These are phyloP conservation scores for Papiliotrema terrestris DNA, from an alignment of 1,284 basidiomycete genomes.

Conservation along the genomic window DNA sequence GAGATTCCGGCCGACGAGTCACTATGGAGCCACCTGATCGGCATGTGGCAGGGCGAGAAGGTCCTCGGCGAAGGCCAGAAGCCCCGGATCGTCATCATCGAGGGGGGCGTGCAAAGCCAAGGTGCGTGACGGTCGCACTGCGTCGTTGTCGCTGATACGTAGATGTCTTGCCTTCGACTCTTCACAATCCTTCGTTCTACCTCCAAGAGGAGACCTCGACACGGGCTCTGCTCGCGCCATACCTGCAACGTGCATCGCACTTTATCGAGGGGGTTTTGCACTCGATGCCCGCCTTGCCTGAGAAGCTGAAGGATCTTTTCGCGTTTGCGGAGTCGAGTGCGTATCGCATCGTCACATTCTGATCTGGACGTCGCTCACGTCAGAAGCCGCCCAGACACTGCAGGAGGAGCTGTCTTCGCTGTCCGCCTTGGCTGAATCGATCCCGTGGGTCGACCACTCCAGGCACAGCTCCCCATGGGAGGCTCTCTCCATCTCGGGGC, in stretches of 20 bases:
- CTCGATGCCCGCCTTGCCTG: slow-evolving; percentile 25
- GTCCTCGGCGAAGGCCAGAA: slow-evolving; percentile 9
- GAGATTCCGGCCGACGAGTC: slow-evolving; percentile 40
- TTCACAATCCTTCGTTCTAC: slow-evolving; percentile 39
- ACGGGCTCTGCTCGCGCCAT: slow-evolving; percentile 34
- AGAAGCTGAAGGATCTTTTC: slow-evolving; percentile 36
- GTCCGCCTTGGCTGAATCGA: slow-evolving; percentile 38
- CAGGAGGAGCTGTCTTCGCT: slow-evolving; percentile 42
- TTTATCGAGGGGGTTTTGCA: slow-evolving; percentile 32
- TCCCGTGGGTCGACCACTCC: slow-evolving; percentile 31
- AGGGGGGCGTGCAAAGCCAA: slow-evolving; percentile 37
- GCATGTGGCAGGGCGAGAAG: slow-evolving; percentile 23
- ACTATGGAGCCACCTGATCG: slow-evolving; percentile 42
- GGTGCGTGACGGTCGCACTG: slow-evolving; percentile 21
- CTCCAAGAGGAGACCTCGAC: slow-evolving; percentile 26
- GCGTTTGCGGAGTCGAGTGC: slow-evolving; percentile 39
- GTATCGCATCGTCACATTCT: slow-evolving; percentile 3
- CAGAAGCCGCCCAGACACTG: slow-evolving; percentile 39
- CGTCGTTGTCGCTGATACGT: background rate
- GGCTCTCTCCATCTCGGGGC: slow-evolving; percentile 39
- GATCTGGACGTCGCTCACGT: slow-evolving; percentile 6
- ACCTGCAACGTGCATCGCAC: slow-evolving; percentile 33
- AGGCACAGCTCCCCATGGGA: slow-evolving; percentile 33
- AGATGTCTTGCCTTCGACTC: slow-evolving; percentile 37
- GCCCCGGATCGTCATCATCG: slow-evolving; percentile 40